These are phyloP conservation scores for Macaranga tanarius DNA, from an alignment of 441 rosid species.

Conservation along the genomic window DNA sequence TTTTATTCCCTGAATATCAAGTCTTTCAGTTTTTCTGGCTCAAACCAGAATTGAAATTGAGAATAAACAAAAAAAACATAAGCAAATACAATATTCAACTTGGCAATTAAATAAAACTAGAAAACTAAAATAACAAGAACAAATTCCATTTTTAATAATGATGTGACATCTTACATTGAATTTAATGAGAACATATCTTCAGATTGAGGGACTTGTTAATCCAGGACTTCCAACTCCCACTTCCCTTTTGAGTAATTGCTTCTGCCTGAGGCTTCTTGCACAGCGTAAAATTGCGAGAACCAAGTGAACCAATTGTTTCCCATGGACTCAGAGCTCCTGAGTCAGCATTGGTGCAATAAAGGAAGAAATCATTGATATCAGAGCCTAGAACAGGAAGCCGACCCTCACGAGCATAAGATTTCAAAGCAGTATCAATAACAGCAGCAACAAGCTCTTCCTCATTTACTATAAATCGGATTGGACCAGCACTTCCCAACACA, in stretches of 20 bases:
- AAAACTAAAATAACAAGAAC: too few species aligned
- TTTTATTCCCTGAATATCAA: constrained; percentile 3
- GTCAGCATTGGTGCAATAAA: constrained; percentile 64
- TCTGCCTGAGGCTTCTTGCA: constrained; percentile 71
- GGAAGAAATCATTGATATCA: constrained; percentile 65
- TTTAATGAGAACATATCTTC: constrained; percentile 65
- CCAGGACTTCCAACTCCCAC: constrained; percentile 86
- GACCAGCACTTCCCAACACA: constrained; percentile 92
- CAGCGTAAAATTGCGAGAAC: constrained; percentile 74
- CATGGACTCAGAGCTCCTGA: constrained; percentile 68
- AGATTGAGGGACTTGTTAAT: constrained; percentile 76
- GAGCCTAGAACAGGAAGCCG: constrained; percentile 89
- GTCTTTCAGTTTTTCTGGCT: background rate
- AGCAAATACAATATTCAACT: background rate
- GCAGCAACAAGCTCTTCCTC: constrained; percentile 68
- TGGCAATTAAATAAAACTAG: background rate
- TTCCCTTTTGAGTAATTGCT: constrained; percentile 51
- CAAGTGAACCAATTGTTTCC: constrained; percentile 76
- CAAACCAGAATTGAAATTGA: background rate
- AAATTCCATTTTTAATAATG: too few species aligned
- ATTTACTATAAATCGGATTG: constrained; percentile 84
- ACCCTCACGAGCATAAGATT: constrained; percentile 86
- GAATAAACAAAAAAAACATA: background rate
- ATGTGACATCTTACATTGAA: constrained; percentile 20
- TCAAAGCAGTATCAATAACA: constrained; percentile 81